phyloP scores from a whole-genome alignment of 2,329 filamentous ascomycete species.

The Fusarium pseudoanthophilum region DNA sequence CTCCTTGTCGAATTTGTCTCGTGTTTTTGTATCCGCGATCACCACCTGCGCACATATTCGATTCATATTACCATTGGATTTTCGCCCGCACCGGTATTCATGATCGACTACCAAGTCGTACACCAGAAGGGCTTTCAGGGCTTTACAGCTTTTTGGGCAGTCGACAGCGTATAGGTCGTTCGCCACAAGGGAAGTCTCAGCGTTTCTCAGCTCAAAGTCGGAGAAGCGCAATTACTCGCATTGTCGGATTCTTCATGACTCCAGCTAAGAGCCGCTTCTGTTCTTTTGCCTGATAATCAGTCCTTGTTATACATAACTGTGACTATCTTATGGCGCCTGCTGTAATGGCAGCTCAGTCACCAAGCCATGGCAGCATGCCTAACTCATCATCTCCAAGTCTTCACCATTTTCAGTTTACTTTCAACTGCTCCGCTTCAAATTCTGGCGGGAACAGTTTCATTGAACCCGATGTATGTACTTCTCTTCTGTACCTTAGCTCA shows the following conservation, averaged over 20 bases:
- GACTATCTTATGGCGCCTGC: conserved; percentile 6
- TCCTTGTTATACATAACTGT: neutral
- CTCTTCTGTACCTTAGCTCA: neutral
- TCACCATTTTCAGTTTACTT: conserved; percentile 49
- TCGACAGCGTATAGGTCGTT: conserved; percentile 22
- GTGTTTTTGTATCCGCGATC: neutral
- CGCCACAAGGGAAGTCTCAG: conserved; percentile 29
- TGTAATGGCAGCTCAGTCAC: conserved; percentile 29
- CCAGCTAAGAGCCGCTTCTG: neutral
- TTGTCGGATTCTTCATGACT: conserved; percentile 1
- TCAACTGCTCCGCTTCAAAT: conserved; percentile 43
- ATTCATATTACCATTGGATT: neutral
- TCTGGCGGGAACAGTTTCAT: conserved; percentile 47
- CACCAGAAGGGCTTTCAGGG: neutral
- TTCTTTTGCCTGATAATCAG: neutral
- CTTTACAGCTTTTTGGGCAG: conserved; percentile 2
- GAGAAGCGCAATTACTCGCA: conserved; percentile 21
- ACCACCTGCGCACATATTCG: neutral
- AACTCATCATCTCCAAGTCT: conserved; percentile 29
- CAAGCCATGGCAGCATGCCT: conserved; percentile 23
- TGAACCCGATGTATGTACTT: conserved; percentile 48
- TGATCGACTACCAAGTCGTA: neutral
- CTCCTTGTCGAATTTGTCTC: neutral
- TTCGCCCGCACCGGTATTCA: neutral
- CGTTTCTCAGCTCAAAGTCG: conserved; percentile 19